A percentile compares a stretch with the other conserved stretches of the same genome.
Evolutionary conservation across 2,329 filamentous ascomycete species (phyloP).

Genomic region (Nectriaceae sp.): DNA sequence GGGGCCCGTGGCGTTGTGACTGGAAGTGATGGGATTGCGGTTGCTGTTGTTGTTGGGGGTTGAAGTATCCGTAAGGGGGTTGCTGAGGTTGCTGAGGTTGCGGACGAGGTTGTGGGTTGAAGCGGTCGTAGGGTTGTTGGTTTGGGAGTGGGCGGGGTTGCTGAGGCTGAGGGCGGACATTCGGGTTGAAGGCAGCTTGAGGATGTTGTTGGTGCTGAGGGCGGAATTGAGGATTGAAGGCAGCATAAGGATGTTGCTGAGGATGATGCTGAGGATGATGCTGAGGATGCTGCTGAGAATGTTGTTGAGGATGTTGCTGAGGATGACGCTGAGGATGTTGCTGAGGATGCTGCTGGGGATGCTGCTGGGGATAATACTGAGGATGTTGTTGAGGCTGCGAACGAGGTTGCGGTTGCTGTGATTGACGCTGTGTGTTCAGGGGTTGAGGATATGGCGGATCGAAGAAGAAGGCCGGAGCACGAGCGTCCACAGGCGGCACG

Average conservation of each 20-base stretch:
- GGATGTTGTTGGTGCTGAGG: background rate
- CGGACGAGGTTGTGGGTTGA: conserved; percentile 12
- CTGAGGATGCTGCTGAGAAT: conserved; percentile 14
- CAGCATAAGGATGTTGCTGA: conserved; percentile 18
- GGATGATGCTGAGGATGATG: conserved; percentile 9
- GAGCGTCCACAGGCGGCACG: conserved; percentile 8
- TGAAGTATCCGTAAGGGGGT: too few relatives aligned
- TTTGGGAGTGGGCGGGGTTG: conserved; percentile 16
- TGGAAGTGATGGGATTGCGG: conserved; percentile 21
- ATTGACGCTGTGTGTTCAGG: conserved; percentile 12
- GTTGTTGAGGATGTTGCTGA: conserved; percentile 26
- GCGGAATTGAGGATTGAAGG: background rate
- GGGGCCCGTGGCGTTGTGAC: conserved; percentile 14
- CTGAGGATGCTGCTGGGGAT: conserved; percentile 17
- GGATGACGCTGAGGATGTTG: conserved; percentile 20
- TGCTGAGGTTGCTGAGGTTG: conserved; percentile 10
- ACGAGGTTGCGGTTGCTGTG: conserved; percentile 19
- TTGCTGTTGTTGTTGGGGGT: conserved; percentile 6
- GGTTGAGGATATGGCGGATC: conserved; percentile 26
- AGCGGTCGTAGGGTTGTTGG: conserved; percentile 13
- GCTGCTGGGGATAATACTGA: conserved; percentile 11
- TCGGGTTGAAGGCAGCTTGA: too few relatives aligned
- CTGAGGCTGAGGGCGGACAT: conserved; percentile 10
- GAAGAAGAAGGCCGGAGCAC: conserved; percentile 23
- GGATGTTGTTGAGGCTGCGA: conserved; percentile 17